Conservation (phyloP, 768 basidiomycete species). For the Leccinum arenicola region DNA sequence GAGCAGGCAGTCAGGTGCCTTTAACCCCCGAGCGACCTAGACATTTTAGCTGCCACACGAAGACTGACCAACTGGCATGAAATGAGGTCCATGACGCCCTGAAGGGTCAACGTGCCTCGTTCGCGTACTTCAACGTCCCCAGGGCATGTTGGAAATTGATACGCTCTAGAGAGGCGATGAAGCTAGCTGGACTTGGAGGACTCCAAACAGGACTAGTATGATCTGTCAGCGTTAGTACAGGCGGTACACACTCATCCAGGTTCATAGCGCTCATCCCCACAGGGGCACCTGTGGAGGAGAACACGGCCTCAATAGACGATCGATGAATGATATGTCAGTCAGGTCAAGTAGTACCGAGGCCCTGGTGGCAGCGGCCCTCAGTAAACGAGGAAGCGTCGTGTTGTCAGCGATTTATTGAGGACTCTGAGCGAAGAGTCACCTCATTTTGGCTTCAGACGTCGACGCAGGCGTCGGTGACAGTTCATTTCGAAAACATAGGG, state of each 20-base stretch:
- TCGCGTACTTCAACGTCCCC: neutral
- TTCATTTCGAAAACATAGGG: no score
- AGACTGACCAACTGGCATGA: neutral
- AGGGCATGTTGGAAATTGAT: neutral
- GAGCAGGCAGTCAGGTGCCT: neutral
- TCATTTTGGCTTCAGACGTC: no score
- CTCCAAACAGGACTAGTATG: neutral
- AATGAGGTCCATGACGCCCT: neutral
- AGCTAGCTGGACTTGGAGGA: neutral
- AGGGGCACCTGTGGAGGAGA: neutral
- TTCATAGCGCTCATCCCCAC: neutral
- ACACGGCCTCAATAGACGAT: neutral
- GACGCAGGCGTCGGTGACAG: no score
- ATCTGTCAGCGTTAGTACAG: neutral
- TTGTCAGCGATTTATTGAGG: no score
- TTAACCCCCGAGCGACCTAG: neutral
- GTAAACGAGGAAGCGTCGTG: no score
- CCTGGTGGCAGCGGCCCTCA: no score
- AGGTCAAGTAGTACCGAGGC: no score
- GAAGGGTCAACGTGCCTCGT: slow-evolving; percentile 6
- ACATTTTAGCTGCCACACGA: neutral
- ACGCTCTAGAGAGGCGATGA: neutral
- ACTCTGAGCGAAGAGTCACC: no score
- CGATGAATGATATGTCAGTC: no score
- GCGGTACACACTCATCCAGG: neutral